These are phyloP conservation scores for Senecio squalidus DNA, from an alignment of 140 eudicot species.

Conservation along the genomic window DNA sequence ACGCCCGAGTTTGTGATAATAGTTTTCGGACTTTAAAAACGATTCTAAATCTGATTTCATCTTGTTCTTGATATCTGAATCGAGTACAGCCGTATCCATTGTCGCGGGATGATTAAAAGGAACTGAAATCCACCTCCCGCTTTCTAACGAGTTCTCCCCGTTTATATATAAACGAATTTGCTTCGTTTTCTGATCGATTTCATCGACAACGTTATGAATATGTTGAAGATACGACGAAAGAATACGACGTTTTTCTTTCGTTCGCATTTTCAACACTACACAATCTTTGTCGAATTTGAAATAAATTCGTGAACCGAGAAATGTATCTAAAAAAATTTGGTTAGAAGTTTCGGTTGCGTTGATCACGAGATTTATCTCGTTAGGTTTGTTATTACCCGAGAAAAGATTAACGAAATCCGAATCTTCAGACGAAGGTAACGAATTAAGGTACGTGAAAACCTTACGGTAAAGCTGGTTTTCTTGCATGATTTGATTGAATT, in stretches of 20 bases:
- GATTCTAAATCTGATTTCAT: slow-evolving; percentile 65
- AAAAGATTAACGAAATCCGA: slow-evolving; percentile 43
- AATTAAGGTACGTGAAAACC: slow-evolving; percentile 36
- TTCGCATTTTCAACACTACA: slow-evolving; percentile 50
- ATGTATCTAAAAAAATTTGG: slow-evolving; percentile 33
- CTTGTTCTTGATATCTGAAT: slow-evolving; percentile 51
- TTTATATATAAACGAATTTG: slow-evolving; percentile 47
- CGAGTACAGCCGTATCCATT: slow-evolving; percentile 59
- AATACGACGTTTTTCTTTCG: slow-evolving; percentile 53
- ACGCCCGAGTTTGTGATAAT: slow-evolving; percentile 74
- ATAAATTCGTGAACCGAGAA: slow-evolving; percentile 50
- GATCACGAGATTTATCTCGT: slow-evolving; percentile 55
- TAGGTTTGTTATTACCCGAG: slow-evolving; percentile 39
- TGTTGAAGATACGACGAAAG: slow-evolving; percentile 69
- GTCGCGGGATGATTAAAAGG: slow-evolving; percentile 73
- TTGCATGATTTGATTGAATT: slow-evolving; percentile 47
- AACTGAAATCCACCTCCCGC: slow-evolving; percentile 63
- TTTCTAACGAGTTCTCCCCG: slow-evolving; percentile 29
- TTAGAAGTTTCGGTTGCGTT: slow-evolving; percentile 27
- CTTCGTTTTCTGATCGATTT: slow-evolving; percentile 48
- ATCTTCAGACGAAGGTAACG: slow-evolving; percentile 43
- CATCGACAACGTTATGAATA: slow-evolving; percentile 48
- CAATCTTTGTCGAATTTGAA: slow-evolving; percentile 48
- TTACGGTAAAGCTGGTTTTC: slow-evolving; percentile 53
- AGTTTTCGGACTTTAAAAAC: slow-evolving; percentile 62